phyloP scores from a whole-genome alignment of 2,329 filamentous ascomycete species.

The Claviceps africana region DNA sequence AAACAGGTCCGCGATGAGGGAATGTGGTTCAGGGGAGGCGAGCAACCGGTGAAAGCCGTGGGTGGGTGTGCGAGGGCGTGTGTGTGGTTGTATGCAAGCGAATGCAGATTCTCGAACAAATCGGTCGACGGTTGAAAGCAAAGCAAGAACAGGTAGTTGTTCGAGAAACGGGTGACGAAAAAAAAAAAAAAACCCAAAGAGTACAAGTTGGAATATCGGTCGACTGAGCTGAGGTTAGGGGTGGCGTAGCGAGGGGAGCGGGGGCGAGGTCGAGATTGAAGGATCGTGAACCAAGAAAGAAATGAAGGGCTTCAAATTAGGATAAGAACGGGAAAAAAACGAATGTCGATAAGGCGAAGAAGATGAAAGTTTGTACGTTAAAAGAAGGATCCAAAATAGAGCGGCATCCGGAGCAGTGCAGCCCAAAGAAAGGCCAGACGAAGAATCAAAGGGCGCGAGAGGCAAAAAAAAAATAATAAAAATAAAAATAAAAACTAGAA shows the following conservation, averaged over 20 bases:
- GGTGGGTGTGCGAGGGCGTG: too few relatives aligned
- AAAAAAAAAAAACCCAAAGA: background rate
- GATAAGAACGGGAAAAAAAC: constrained; percentile 11
- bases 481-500: background rate
- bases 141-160: background rate
- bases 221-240: background rate
- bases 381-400: constrained; percentile 13
- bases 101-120: constrained; percentile 3
- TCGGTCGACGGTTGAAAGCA: constrained; percentile 6
- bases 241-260: background rate
- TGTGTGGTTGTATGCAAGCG: background rate
- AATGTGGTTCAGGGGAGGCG: background rate
- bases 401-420: constrained; percentile 17
- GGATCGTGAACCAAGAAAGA: constrained; percentile 14
- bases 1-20: background rate
- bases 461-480: background rate
- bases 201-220: background rate
- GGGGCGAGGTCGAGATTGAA: background rate
- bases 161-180: background rate
- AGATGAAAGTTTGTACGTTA: constrained; percentile 11
- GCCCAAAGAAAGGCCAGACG: constrained; percentile 12
- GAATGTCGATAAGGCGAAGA: constrained; percentile 18
- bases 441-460: constrained; percentile 6
- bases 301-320: constrained; percentile 20
- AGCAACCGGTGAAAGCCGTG: background rate